Evolutionary conservation across 108 stramenopile genomes (phyloP).

Genomic region (Chaetoceros muelleri): DNA sequence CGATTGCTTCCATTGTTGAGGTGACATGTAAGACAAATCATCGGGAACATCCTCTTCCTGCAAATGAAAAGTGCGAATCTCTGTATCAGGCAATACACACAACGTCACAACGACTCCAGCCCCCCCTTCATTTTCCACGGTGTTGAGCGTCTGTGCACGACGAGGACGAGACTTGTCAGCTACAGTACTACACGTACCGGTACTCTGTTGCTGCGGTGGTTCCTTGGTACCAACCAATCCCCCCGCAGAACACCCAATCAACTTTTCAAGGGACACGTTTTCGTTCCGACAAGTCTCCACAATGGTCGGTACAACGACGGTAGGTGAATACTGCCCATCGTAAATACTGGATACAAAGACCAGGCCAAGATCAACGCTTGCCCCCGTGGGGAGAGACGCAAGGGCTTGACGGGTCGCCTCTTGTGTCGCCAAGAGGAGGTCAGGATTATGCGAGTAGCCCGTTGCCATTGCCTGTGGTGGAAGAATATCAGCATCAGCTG

Average conservation of each 20-base stretch:
- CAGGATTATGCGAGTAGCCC: slow-evolving; percentile 47
- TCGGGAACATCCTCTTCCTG: slow-evolving; percentile 53
- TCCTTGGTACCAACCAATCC: slow-evolving; percentile 39
- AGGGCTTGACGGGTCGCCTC: slow-evolving; percentile 48
- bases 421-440: slow-evolving; percentile 35
- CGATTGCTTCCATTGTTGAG: slow-evolving; percentile 24
- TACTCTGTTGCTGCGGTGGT: slow-evolving; percentile 1
- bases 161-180: not conserved
- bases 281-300: slow-evolving; percentile 16
- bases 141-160: slow-evolving; percentile 10
- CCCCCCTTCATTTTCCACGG: slow-evolving; percentile 59
- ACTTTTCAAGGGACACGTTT: slow-evolving; percentile 27
- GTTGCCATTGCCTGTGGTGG: slow-evolving; percentile 52
- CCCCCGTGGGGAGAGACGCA: slow-evolving; percentile 27
- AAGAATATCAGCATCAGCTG: not conserved
- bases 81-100: slow-evolving; percentile 53
- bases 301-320: slow-evolving; percentile 34
- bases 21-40: slow-evolving; percentile 20
- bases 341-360: slow-evolving; percentile 51
- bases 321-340: slow-evolving; percentile 34
- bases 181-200: slow-evolving; percentile 4
- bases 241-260: slow-evolving; percentile 62
- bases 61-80: slow-evolving; percentile 49
- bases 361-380: slow-evolving; percentile 43
- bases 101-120: slow-evolving; percentile 55